Evolutionary conservation across 305 asterid species (phyloP), one percentile per base, ranked within the genome.

Genomic region (Withania somnifera): DNA sequence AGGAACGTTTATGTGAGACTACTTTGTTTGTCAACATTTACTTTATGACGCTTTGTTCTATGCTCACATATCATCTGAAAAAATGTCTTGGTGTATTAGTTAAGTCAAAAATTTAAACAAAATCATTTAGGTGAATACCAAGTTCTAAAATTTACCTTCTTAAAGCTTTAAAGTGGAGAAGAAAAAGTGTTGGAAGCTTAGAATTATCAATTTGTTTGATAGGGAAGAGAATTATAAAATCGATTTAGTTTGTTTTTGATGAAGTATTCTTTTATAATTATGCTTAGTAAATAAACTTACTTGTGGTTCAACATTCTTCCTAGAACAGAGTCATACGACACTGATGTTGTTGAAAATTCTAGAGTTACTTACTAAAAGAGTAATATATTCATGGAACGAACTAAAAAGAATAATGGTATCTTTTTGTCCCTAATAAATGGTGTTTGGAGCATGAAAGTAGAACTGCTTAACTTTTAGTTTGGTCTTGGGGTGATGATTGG

Each of bases 1-100:
- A 93, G 68, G 98, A 95, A 84, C 52, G 73, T 51, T 58, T 73
- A 73, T 45, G 57, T 24, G 24, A 73, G 24, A 73, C 15, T 73
- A 17, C 58, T 24, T 45, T 3, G 38, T 47, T 3, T 73, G 17
- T 73, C 79, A 19, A 75, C 60, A 79, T 38, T 28, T 52, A 64
- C 54, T 64, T 51, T 75, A 13, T 64, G 77, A 54, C 17, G 22
- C 40, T 26, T 75, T 75, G 63, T 26, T 75, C 11, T 28, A 61
- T 61, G 69, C 60, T 50, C 45, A 26, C 45, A 75, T 75, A 50
- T 75, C 45, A 50, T 68, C 53, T 40, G 7, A 30, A 40, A 40
- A 68, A 68, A 68, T 38, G 53, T 26, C 30, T 66, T 1, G 14
- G 45, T 15, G 3, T 26, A 75, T 75, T 73, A 28, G 28, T n/a